Base-by-base conservation (phyloP, 352 stramenopile genomes). In the Pythium volutum region DNA sequence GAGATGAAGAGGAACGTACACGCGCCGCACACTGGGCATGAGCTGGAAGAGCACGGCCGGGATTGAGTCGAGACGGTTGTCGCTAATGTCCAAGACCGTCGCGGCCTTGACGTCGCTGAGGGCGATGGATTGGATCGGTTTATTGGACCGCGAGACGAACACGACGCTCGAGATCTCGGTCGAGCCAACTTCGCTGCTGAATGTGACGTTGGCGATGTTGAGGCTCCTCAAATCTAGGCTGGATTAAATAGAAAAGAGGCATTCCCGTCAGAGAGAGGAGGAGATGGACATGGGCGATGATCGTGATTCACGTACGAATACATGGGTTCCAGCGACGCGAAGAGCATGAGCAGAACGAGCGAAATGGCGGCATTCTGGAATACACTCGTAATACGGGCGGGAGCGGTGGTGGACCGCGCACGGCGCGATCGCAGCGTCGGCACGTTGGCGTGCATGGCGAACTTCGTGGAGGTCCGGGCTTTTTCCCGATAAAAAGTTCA, bases 41-140 rank as follows among this genome's bases (percentile, higher is more conserved):
- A 73, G 63, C 48, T 71, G 72, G 55, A 90, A 79, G 15, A 90
- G 63, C 27, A 65, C 47, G 12, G 58, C 69, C 4, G 78, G 75
- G 33, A 88, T 64, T 27, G 64, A 66, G 7, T 25, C 50, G 7
- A 89, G 64, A 26, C 64, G 66, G 38, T 90, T 90, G 55, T 81
- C 72, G 52, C 79, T 79, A 55, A 90, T 57, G 16, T 74, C 56
- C 10, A 88, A 56, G 20, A 61, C 51, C 5, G 59, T 67, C n/a
- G 80, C 69, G 48, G 59, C 51, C 8, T 60, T 55, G 2, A 89
- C 31, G 12, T 76, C 47, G 0, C 33, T 31, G 14, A 66, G 48
- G 12, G 71, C 66, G 10, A 74, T 45, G 20, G 62, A 59, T 27
- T 54, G 39, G 25, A 57, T 34, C 47, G 16, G 4, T 9, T 38